Base-by-base conservation (phyloP, 371 early-diverging fungal species). In the Mucor lusitanicus region DNA sequence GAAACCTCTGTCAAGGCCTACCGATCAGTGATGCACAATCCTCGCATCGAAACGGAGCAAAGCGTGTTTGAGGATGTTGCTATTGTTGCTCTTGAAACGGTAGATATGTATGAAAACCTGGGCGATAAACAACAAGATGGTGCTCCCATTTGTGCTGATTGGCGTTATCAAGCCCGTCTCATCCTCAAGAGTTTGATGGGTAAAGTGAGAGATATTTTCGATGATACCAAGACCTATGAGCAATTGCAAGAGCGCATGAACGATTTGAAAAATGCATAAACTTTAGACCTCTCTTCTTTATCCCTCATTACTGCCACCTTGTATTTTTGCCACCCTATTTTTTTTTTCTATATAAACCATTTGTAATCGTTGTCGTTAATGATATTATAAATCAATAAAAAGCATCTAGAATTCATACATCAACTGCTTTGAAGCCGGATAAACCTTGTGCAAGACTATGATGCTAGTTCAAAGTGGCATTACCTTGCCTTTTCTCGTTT, bases 1-100 rank as follows among this genome's bases (percentile, higher is more conserved):
- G 96, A 97, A 55, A 88, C 88, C 68, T 85, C 89, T 21, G 74
- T 88, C 63, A 95, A 94, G 75, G 92, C 94, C 2, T 97, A 95
- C 70, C 88, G 98, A 37, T 78, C 89, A 12, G 73, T 90, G 15
- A 83, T 91, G 75, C 88, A 93, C 68, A 83, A 90, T 66, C 90
- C 94, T 27, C 82, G 86, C 54, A 82, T 91, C 54, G 91, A 89
- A 68, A 85, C 84, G 13, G 87, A 90, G 7, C 81, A 83, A 15
- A 71, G 74, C 12, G 81, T 88, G 19, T 96, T 98, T 76, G 82
- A 87, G 28, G 78, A 85, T 13, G 92, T 88, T 0, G 93, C 87
- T 3, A 77, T 82, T 8, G 82, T 86, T 0, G 91, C 92, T 0
- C 61, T 91, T 64, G 91, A 92, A 53, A 85, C 94, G 21, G 92